Evolutionary conservation across 2,329 filamentous ascomycete species (phyloP), one percentile per base, ranked within the genome.

Genomic region (Aspergillus uvarum): DNA sequence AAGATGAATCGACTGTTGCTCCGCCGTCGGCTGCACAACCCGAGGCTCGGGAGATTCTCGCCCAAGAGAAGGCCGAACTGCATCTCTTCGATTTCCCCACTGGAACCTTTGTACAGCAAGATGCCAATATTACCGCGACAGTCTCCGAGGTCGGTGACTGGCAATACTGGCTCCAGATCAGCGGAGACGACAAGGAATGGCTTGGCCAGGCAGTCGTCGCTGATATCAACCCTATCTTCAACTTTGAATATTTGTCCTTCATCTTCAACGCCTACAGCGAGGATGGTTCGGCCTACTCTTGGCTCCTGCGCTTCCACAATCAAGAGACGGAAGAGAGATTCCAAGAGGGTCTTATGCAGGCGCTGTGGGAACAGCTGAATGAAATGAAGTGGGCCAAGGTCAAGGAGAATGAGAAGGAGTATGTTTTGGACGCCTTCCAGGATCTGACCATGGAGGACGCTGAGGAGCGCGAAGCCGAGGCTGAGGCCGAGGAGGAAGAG

Each of bases 241-340:
- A 98, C 78, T 98, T 97, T 67, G 95, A 99, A 75, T 98, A 94
- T 70, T 83, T 96, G n/a, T 98, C 94, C 0, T 98, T 98, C 74
- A 97, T 99, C 71, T 99, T 99, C 84, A 99, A 99, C 71, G 92
- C 97, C 74, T 98, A 96, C 74, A 85, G 89, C 14, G 84, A 88
- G 38, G 91, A 97, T 75, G 92, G 93, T 2, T 90, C 90, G 1
- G 94, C 95, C 4, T 96, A 93, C 75, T 99, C 95, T 1, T 99
- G 95, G 94, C 84, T 99, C 14, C 81, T 99, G 38, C 88, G 93
- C 14, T 99, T 99, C 80, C 91, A 89, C 69, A 90, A 96, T 66
- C 89, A 92, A 67, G 80, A 86, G 21, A 88, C 88, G 0, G 82
- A 96, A 55, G 92, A 96, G 73, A 84, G 85, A 29, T 97, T 99